Evolutionary conservation across 208 protist species (phyloP), one percentile per base, ranked within the genome.

Genomic region (Vickermania spadyakhi): DNA sequence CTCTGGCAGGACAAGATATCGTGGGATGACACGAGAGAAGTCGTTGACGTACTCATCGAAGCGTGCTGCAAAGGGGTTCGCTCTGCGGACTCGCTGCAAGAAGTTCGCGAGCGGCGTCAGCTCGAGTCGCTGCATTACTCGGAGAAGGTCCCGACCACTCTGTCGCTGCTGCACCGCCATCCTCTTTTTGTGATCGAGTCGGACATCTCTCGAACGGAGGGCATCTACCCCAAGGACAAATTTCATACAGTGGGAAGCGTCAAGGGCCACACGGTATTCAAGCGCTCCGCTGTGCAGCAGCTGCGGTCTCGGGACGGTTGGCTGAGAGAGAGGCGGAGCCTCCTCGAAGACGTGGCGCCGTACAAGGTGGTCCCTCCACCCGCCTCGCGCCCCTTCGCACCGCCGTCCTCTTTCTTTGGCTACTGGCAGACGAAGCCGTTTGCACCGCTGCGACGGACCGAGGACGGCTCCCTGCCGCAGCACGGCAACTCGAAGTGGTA

Each of bases 361-460:
- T 96, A 93, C 72, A 96, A 96, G 70, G 49, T 75, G 5, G 77
- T 92, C 30, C 52, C 79, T 0, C 89, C 89, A 5, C 84, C 89
- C 21, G 68, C 84, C 28, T 96, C 89, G 11, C 76, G 89, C 4
- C 89, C 89, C 7, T 96, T 96, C 67, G 79, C 63, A 3, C 41
- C 71, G 1, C 71, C 79, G 14, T 91, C 83, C 13, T 21, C 57
- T 22, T 87, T 96, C 45, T 96, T 78, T 70, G 84, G 85, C 25
- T 63, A 79, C 22, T 93, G 89, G 84, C 89, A 96, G 61, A 96
- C 89, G 18, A 73, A 81, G 64, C 73, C 75, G 2, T 96, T 96
- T 63, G 79, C 77, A 52, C 89, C 89, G 23, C 64, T 82, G 21
- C 86, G 86, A 0, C 58, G 93, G 22, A 57, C 60, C 2, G 59